Conservation (phyloP, 225 moss, liverwort and hornwort species). For the Climacium dendroides region DNA sequence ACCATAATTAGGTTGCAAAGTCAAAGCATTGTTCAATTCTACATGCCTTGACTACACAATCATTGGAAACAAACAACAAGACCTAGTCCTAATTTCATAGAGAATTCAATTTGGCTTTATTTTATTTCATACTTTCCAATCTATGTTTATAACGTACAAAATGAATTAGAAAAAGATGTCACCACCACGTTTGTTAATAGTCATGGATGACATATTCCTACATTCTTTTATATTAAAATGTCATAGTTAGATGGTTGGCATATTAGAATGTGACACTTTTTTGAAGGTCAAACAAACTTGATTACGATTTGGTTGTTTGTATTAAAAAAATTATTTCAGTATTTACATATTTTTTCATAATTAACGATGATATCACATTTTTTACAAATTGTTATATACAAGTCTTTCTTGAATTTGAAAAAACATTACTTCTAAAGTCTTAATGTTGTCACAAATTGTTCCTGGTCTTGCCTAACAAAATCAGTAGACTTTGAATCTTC, state of each 20-base stretch:
- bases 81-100: fast-evolving
- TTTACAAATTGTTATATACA: neutral
- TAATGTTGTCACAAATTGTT: neutral
- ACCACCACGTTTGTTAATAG: neutral
- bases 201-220: neutral
- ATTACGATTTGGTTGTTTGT: neutral
- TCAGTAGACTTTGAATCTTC: neutral
- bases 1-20: neutral
- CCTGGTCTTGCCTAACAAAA: fast-evolving
- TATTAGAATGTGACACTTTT: neutral
- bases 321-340: neutral
- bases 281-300: neutral
- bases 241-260: neutral
- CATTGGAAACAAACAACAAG: neutral
- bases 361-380: neutral
- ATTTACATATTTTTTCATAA: neutral
- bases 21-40: neutral
- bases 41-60: neutral
- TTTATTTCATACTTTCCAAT: neutral
- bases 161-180: neutral
- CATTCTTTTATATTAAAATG: neutral
- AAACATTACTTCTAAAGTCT: neutral
- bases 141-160: neutral
- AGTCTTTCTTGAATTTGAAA: neutral
- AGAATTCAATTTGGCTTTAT: neutral